Base-by-base conservation (phyloP, 2,329 filamentous ascomycete species). In the Alternaria triticina region DNA sequence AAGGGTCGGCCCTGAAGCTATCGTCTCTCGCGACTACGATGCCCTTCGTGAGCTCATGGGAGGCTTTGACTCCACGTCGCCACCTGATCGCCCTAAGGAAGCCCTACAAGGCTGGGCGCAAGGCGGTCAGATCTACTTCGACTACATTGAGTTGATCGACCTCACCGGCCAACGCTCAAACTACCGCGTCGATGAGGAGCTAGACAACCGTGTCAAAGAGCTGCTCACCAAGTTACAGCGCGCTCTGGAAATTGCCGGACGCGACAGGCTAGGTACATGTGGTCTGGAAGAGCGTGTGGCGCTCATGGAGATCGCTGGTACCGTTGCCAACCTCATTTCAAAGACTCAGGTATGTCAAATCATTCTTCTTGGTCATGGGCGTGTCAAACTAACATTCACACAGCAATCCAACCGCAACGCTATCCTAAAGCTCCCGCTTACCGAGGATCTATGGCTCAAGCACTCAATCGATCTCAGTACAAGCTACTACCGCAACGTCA, bases 1-100 rank as follows among this genome's bases (percentile, higher is more conserved):
- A 66, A 87, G 91, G 68, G 94, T 98, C 28, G 96, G 92, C 0
- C 96, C 96, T 0, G 85, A 86, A 27, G 89, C 93, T 11, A 87
- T 99, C 66, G 91, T 99, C 64, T 91, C 93, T 74, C 89, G 91
- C 46, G 91, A 97, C 77, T 95, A 93, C 73, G 85, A 87, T 20
- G 86, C 86, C 2, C 83, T 98, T 1, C 86, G 88, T 44, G 83
- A 86, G 30, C 84, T 97, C 43, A 86, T 98, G 40, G 84, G 85
- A 17, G 89, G 90, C 62, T 97, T 99, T 74, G 79, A 83, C 7
- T 71, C 72, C 3, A 67, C 70, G 2, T 72, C 76, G 82, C 85
- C 61, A 15, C 60, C 51, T 44, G 23, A 47, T 10, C 64, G 65
- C 49, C 64, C 64, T 1, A 70, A 68, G 51, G 76, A 77, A 30